A percentile compares a stretch with the other conserved stretches of the same genome.
Evolutionary conservation across 805 yeast species (phyloP).

Genomic region (Blastobotrys chiropterorum): DNA sequence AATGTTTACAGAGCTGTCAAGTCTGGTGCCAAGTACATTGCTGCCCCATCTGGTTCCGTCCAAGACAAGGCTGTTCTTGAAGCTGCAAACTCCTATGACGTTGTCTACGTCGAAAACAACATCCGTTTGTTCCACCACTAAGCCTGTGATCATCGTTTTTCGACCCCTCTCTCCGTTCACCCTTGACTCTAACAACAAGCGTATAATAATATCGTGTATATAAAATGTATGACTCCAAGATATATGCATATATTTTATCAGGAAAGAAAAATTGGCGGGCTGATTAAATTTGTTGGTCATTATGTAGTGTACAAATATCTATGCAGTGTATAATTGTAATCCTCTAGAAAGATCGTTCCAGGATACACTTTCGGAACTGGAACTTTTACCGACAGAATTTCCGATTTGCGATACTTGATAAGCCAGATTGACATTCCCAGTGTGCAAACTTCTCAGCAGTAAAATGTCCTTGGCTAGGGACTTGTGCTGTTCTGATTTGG

Average conservation of each 20-base stretch:
- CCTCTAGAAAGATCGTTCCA: slow-evolving; percentile 1
- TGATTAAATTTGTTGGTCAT: no score
- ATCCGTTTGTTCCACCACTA: slow-evolving; percentile 97
- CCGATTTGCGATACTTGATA: slow-evolving; percentile 5
- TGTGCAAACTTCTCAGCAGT: slow-evolving; percentile 16
- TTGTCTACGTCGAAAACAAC: slow-evolving; percentile 95
- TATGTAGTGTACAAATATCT: background rate
- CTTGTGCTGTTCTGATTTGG: slow-evolving; percentile 1
- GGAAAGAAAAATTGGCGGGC: no score
- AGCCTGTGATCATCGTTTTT: slow-evolving; percentile 6
- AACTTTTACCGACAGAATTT: background rate
- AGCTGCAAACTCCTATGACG: slow-evolving; percentile 86
- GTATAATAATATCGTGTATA: background rate
- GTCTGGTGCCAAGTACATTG: slow-evolving; percentile 92
- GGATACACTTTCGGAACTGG: background rate
- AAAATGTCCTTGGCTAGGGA: slow-evolving; percentile 16
- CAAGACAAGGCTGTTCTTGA: slow-evolving; percentile 94
- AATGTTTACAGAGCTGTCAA: slow-evolving; percentile 96
- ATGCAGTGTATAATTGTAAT: background rate
- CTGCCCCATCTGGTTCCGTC: slow-evolving; percentile 97
- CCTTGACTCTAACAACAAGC: background rate
- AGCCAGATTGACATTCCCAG: slow-evolving; percentile 11
- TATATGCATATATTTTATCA: no score
- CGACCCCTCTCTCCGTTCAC: background rate
- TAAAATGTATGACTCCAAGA: background rate